Percentiles rank a stretch among this genome's conserved stretches.
Evolutionary conservation across 2,329 filamentous ascomycete species (phyloP).

Genomic region (Cladosporium sp.): DNA sequence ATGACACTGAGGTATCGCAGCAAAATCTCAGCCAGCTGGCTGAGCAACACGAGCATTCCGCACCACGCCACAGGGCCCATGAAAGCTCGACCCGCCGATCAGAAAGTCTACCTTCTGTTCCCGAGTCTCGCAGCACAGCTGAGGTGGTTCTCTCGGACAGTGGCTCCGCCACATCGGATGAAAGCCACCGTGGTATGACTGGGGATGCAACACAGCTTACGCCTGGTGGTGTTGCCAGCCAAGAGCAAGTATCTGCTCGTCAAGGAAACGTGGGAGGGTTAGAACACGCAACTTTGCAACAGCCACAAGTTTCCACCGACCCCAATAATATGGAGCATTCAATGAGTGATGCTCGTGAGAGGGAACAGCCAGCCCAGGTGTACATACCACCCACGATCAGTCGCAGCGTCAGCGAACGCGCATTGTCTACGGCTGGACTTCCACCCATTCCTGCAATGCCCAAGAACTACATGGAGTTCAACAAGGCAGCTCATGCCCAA

Average conservation of each 20-base stretch:
- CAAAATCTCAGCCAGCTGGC: background rate
- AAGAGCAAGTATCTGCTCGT: background rate
- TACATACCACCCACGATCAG: background rate
- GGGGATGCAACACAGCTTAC: background rate
- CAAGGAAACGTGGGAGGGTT: background rate
- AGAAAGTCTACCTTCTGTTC: conserved; percentile 8
- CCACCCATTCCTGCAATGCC: background rate
- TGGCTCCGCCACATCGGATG: background rate
- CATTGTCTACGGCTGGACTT: background rate
- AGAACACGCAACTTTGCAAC: background rate
- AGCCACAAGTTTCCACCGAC: background rate
- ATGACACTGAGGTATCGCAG: background rate
- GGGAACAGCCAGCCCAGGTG: background rate
- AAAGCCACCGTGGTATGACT: background rate
- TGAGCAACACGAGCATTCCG: background rate
- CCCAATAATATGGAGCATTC: background rate
- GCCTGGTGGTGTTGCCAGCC: background rate
- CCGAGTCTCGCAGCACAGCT: conserved; percentile 1
- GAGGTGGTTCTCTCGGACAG: background rate
- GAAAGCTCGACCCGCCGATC: background rate
- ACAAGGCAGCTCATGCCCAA: background rate
- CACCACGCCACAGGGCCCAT: background rate
- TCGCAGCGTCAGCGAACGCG: conserved; percentile 14
- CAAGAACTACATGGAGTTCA: background rate
- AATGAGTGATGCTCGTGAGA: background rate